Evolutionary conservation across 2,329 filamentous ascomycete genomes (phyloP), one percentile per base, ranked within the genome.

Genomic region (Fusarium sp.): DNA sequence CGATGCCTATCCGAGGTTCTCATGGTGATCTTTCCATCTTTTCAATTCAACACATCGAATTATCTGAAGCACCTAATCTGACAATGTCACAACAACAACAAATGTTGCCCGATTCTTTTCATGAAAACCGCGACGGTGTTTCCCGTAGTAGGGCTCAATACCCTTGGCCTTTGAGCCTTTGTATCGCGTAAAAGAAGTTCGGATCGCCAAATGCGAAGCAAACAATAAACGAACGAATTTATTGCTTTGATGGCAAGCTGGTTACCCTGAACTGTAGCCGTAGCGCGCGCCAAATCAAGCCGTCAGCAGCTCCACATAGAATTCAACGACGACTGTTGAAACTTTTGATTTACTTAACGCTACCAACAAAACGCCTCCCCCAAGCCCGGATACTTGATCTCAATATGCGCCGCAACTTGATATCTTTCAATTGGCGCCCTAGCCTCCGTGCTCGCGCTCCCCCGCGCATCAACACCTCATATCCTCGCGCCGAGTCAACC

Each of bases 391-490:
- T 18, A 5, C 13, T 33, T 9, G 12, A 35, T 38, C 13, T 18
- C 5, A 64, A 37, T 23, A 82, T 82, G 81, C 70, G 78, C 23
- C 78, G 78, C 35, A 77, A 74, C 37, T 61, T 52, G 4, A 30
- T 73, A 21, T 15, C 59, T 9, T 57, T 75, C 60, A 73, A 76
- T 65, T 78, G 79, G 74, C 72, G 71, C 12, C 73, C 64, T 10
- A 62, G 61, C 11, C 40, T 78, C 9, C 74, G 65, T 16, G 44
- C 46, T 62, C 72, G 67, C 21, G 62, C 56, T 25, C 46, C 54
- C 23, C 44, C 49, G 21, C 61, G 52, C 49, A n/a, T 72, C 43
- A 67, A 52, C 32, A 65, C 28, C 50, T 13, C 59, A 12, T 40
- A 40, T 47, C 43, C 63, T 52, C 79, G 76, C 38, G 42, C 72